Evolutionary conservation across 768 basidiomycete species (phyloP), one percentile per base, ranked within the genome.

Genomic region (Calvatia gigantea): DNA sequence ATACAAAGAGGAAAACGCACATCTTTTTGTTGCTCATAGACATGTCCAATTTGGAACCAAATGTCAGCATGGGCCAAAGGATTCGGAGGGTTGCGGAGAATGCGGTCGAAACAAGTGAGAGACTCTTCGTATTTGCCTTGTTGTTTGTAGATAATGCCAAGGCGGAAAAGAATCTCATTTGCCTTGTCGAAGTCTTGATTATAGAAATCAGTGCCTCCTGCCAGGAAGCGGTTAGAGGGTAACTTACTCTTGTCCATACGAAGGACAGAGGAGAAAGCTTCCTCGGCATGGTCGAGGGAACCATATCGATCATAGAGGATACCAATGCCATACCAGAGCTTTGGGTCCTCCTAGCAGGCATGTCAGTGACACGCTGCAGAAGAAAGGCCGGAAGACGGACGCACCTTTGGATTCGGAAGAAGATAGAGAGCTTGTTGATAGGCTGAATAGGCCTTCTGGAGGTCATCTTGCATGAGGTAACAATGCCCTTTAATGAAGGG

Each of bases 21-120:
- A 68, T 98, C 94, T 73, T 94, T 89, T 70, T 96, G 92, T 67
- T 97, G 95, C 71, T 98, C 97, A 64, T 91, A 94, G 17, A 98
- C 96, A 66, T 98, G 97, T 2, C 97, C 97, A 58, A 99, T 97
- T 73, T 99, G 97, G 84, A 98, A 98, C 94, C 95, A 98, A 60
- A 99, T 98, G 63, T 99, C 97, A 54, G 94, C 91, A 63, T 95
- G 91, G 14, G 95, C 96, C 29, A 99, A 85, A 1, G 97, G 97
- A 60, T 86, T 88, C 31, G 96, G 97, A 2, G 97, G 97, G 65
- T 91, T 95, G 59, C 91, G 89, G 51, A 98, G 85, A 60, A 99
- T 98, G 67, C 91, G 91, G 66, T 95, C 91, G 75, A 98, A 98
- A 73, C 97, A 98, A 51, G 83, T 81, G 2, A 99, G 79, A 9